Evolutionary conservation across 2,329 filamentous ascomycete genomes (phyloP).

Genomic region (Hypoxylon sp.): DNA sequence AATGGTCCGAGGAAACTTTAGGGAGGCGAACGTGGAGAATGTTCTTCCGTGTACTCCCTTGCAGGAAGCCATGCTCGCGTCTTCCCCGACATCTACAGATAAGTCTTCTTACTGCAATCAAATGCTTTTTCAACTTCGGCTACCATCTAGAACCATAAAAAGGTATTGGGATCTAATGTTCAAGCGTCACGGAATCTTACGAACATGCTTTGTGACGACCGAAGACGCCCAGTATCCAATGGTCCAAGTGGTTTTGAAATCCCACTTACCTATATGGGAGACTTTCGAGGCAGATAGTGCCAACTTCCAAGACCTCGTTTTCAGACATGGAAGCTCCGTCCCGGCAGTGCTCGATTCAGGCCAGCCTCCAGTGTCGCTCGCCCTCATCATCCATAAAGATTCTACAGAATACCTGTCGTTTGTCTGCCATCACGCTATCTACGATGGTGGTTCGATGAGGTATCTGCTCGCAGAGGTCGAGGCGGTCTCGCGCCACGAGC

Average conservation of each 20-base stretch:
- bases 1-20: constrained; percentile 55
- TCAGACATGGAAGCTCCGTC: constrained; percentile 58
- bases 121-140: constrained; percentile 73
- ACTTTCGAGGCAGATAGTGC: constrained; percentile 48
- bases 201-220: constrained; percentile 81
- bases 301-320: constrained; percentile 43
- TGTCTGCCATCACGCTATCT: constrained; percentile 83
- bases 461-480: constrained; percentile 80
- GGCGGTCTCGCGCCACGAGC: constrained; percentile 62
- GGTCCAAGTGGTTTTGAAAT: constrained; percentile 77
- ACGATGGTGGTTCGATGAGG: constrained; percentile 85
- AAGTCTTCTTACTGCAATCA: constrained; percentile 78
- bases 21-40: constrained; percentile 60
- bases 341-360: constrained; percentile 61
- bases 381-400: constrained; percentile 54
- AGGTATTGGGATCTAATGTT: constrained; percentile 74
- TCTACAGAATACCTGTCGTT: constrained; percentile 62
- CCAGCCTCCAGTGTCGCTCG: constrained; percentile 63
- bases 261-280: constrained; percentile 61
- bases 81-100: constrained; percentile 53
- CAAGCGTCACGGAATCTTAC: constrained; percentile 79
- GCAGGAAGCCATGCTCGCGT: constrained; percentile 88
- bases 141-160: constrained; percentile 66
- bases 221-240: constrained; percentile 73
- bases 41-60: constrained; percentile 88